These are phyloP conservation scores for Lumnitzera littorea DNA, from an alignment of 345 rosid genomes.

Conservation along the genomic window DNA sequence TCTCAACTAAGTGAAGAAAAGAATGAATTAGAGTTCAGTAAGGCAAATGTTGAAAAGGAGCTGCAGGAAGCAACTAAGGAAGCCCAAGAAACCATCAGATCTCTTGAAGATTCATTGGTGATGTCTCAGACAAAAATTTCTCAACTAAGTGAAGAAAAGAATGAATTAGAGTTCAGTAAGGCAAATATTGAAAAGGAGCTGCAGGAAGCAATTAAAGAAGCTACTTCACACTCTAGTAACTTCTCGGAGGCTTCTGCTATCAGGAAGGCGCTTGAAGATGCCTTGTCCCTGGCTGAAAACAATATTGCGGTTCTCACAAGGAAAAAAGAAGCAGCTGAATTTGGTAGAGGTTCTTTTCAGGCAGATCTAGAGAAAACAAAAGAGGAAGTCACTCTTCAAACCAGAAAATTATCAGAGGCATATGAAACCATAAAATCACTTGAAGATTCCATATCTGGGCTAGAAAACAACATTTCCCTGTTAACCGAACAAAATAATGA, in stretches of 20 bases:
- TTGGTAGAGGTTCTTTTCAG: constrained; percentile 37
- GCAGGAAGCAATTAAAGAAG: constrained; percentile 49
- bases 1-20: constrained; percentile 4
- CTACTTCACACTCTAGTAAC: constrained; percentile 35
- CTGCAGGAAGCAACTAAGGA: constrained; percentile 14
- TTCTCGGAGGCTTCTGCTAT: constrained; percentile 39
- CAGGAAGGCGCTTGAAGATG: constrained; percentile 58
- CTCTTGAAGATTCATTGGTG: constrained; percentile 47
- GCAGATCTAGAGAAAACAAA: constrained; percentile 46
- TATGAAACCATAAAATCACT: constrained; percentile 50
- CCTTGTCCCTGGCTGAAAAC: constrained; percentile 48
- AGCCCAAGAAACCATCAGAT: constrained; percentile 31
- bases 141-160: constrained; percentile 46
- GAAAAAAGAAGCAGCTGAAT: constrained; percentile 70
- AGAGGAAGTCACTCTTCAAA: constrained; percentile 43
- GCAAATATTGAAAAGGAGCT: constrained; percentile 46
- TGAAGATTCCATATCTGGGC: constrained; percentile 45
- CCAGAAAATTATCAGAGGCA: constrained; percentile 48
- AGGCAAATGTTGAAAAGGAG: constrained; percentile 1
- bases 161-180: constrained; percentile 39
- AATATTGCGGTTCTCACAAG: constrained; percentile 39
- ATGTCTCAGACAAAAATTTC: constrained; percentile 38
- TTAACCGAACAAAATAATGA: constrained; percentile 45
- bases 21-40: neutral
- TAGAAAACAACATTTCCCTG: constrained; percentile 37